These are phyloP conservation scores for Withania somnifera DNA, from an alignment of 305 asterid genomes.

Conservation along the genomic window DNA sequence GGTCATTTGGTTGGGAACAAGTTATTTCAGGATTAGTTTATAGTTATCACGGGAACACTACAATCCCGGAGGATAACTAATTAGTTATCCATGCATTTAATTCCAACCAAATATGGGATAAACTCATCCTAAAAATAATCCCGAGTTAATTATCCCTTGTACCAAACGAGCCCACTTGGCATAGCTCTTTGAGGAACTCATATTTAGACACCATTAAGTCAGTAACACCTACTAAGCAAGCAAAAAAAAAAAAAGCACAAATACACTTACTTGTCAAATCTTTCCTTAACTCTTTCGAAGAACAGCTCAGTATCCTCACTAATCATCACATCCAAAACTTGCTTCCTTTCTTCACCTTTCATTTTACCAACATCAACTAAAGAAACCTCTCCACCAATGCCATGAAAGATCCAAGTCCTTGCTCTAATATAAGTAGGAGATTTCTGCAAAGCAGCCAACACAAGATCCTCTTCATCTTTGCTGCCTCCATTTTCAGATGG, in stretches of 20 bases:
- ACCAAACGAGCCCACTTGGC: too few relatives aligned
- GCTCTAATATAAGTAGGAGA: constrained; percentile 56
- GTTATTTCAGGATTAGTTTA: too few relatives aligned
- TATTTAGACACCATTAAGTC: too few relatives aligned
- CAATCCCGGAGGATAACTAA: too few relatives aligned
- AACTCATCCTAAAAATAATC: too few relatives aligned
- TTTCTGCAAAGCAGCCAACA: constrained; percentile 52
- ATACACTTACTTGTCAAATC: constrained; percentile 66
- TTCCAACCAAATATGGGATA: too few relatives aligned
- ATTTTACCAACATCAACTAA: constrained; percentile 49
- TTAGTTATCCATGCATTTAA: too few relatives aligned
- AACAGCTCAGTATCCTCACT: constrained; percentile 47
- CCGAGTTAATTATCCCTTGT: too few relatives aligned
- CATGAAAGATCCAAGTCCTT: constrained; percentile 37
- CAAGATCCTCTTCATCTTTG: constrained; percentile 42
- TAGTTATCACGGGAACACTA: too few relatives aligned
- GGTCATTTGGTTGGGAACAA: too few relatives aligned
- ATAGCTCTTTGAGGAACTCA: too few relatives aligned
- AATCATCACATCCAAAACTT: constrained; percentile 48
- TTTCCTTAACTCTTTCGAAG: constrained; percentile 51
- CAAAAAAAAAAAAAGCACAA: neutral
- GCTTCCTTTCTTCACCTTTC: constrained; percentile 33
- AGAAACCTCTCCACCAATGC: constrained; percentile 44
- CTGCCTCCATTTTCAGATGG: constrained; percentile 13
- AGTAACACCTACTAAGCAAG: neutral